Conservation (phyloP, 352 stramenopile species). For the Saprolegnia diclina region DNA sequence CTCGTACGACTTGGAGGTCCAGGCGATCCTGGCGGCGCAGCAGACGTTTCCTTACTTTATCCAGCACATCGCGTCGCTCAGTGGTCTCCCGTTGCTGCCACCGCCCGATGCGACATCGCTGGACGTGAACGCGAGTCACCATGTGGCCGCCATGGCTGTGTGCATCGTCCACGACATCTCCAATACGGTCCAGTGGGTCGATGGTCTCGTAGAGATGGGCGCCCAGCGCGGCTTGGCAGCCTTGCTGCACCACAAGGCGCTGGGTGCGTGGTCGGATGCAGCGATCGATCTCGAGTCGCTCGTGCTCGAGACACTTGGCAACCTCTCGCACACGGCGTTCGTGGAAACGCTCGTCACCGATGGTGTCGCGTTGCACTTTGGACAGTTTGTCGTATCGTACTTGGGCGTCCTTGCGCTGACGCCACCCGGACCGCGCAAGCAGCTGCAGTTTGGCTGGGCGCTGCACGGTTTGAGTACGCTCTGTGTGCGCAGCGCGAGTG, state of each 20-base stretch:
- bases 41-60: constrained; percentile 41
- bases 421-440: too few species aligned
- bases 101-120: background rate
- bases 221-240: background rate
- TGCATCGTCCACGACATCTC: constrained; percentile 19
- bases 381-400: background rate
- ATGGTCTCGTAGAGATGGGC: background rate
- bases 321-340: constrained; percentile 2
- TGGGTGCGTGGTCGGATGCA: background rate
- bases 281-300: constrained; percentile 3
- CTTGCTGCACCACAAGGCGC: background rate
- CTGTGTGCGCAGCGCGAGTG: background rate
- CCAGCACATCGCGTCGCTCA: constrained; percentile 32
- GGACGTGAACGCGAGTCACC: background rate
- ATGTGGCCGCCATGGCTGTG: background rate
- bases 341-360: background rate
- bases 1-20: constrained; percentile 55
- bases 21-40: constrained; percentile 49
- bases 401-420: background rate
- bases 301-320: background rate
- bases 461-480: background rate
- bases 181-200: constrained; percentile 6
- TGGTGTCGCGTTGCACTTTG: background rate
- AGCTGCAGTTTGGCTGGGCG: background rate
- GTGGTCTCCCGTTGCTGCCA: background rate